Base-by-base conservation (phyloP, 495 filamentous ascomycete genomes). In the Cladorrhinum samala region DNA sequence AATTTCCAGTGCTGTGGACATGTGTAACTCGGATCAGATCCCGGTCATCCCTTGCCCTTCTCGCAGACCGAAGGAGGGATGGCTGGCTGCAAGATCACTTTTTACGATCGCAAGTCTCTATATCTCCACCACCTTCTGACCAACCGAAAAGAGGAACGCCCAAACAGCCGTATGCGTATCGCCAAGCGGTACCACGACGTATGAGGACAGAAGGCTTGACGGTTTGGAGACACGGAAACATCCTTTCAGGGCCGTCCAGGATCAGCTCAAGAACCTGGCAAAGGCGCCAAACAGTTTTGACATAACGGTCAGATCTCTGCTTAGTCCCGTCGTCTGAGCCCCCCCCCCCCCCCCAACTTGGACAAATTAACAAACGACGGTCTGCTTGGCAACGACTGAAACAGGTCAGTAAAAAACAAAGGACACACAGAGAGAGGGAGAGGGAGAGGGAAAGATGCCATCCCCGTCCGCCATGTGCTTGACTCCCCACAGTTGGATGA, bases 391-490 rank as follows among this genome's bases (percentile, higher is more conserved):
- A 33, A 5, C 11, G 11, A 33, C 27, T 33, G 27, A 33, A 33
- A 33, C 27, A 33, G 27, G 27, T 33, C 27, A 33, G 27, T n/a
- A n/a, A n/a, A n/a, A n/a, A n/a, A n/a, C n/a, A n/a, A n/a, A n/a
- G n/a, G n/a, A n/a, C n/a, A n/a, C n/a, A n/a, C n/a, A n/a, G n/a
- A n/a, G n/a, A n/a, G n/a, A n/a, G n/a, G n/a, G n/a, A n/a, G n/a
- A n/a, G n/a, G n/a, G n/a, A n/a, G n/a, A 11, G n/a, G 14, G 17
- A 45, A 19, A 45, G 42, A 23, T 13, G 23, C 21, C 19, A 47
- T 47, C 45, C 45, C 24, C 45, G 45, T 47, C 24, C 24, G 45
- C 45, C 45, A 47, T 47, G 45, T 47, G 45, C 45, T 47, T 20
- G 5, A n/a, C 45, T 41, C 39, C 39, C 11, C 45, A 47, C 45